Conservation (phyloP, 345 rosid genomes). For the Brassica napus region Da-Ae NC_063441.1:7535501-7536000, state of each 20-base stretch:
- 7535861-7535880: not conserved
- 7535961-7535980: not conserved
- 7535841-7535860: not conserved
- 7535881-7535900: not conserved
- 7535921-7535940: too few species aligned
- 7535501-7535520: constrained; percentile 92
- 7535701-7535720: constrained; percentile 88
- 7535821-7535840: not conserved
- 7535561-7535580: constrained; percentile 86
- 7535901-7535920: constrained; percentile 3
- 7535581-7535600: constrained; percentile 90
- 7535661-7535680: constrained; percentile 5
- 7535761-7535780: constrained; percentile 91
- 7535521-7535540: constrained; percentile 88
- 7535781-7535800: constrained; percentile 44
- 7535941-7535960: not conserved
- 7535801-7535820: not conserved
- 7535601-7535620: constrained; percentile 48
- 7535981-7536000: not conserved
- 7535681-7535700: constrained; percentile 92
- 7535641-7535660: not conserved
- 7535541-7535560: constrained; percentile 93
- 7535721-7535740: constrained; percentile 91
- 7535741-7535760: constrained; percentile 92
- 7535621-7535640: constrained; percentile 23